A percentile compares a stretch with the other conserved stretches of the same genome.
Conservation (phyloP, 345 rosid species). For the Salix caprea region DNA sequence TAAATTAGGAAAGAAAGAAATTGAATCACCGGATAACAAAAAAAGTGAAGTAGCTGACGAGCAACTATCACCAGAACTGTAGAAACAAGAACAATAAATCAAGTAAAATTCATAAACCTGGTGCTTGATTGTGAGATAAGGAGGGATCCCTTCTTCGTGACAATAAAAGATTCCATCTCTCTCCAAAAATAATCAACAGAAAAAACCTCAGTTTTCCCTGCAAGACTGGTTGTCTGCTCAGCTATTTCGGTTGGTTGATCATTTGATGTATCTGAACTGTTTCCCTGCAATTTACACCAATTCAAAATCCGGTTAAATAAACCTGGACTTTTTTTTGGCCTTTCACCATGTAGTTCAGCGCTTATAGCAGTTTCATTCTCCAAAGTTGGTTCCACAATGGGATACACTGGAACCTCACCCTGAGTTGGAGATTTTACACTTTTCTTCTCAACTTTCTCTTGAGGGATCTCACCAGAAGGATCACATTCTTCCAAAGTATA, state of each 20-base stretch:
- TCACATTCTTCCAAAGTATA: constrained; percentile 11
- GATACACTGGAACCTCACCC: constrained; percentile 7
- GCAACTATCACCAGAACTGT: not conserved
- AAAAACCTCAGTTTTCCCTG: constrained; percentile 36
- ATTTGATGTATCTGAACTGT: constrained; percentile 13
- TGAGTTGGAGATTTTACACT: constrained; percentile 11
- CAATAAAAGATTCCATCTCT: constrained; percentile 52
- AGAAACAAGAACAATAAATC: not conserved
- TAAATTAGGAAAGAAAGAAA: not conserved
- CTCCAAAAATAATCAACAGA: constrained; percentile 48
- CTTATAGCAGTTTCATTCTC: constrained; percentile 20
- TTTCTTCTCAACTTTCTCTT: constrained; percentile 13
- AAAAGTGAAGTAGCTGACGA: not conserved
- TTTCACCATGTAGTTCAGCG: constrained; percentile 17
- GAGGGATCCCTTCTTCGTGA: constrained; percentile 46
- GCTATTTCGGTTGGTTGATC: constrained; percentile 27
- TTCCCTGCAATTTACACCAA: constrained; percentile 37
- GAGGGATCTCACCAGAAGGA: too few relatives aligned
- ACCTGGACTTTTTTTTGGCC: constrained; percentile 21
- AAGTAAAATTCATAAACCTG: constrained; percentile 44
- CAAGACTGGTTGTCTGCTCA: constrained; percentile 16
- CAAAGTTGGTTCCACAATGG: constrained; percentile 17
- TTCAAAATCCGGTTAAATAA: constrained; percentile 30
- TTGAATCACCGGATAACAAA: not conserved
- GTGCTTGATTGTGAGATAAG: constrained; percentile 50